Base-by-base conservation (phyloP, 257 asterid genomes). In the Lantana camara region DNA sequence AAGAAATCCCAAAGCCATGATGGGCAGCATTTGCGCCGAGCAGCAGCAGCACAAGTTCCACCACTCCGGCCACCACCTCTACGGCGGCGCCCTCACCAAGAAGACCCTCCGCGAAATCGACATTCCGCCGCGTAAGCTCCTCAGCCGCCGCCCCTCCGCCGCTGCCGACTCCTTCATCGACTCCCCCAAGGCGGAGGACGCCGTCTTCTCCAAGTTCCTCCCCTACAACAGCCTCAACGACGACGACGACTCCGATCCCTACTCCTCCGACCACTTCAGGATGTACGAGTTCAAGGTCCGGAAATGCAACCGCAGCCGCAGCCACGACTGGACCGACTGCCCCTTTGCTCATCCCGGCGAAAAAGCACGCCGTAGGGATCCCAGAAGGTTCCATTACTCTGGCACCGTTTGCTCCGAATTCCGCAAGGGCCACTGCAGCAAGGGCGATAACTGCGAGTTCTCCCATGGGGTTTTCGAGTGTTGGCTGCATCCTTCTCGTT, bases 311-410 rank as follows among this genome's bases (percentile, higher is more conserved):
- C 88, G 99, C 2, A 90, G 93, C 83, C 83, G 97, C 0, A 90
- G 96, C 80, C 99, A 94, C 4, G 99, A 94, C 65, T 94, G 99
- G 99, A 94, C 96, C 9, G 99, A 94, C 66, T 94, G 99, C 70
- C 99, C 99, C 1, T 94, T 93, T 24, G 95, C 96, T 7, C 97
- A 93, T 17, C 99, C 96, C 0, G 99, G 99, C 3, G 99, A 94
- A 34, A 94, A 94, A 70, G 99, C 97, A 2, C 83, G 96, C 1
- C 63, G 99, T 24, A 75, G 99, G 38, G 99, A 94, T n/a, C 99
- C 99, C 0, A 57, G 97, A 9, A 70, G 87, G 77, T 88, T 17
- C 74, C 87, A 73, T 23, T 94, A 94, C 16, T 73, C 97, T 0
- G 97, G 99, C 0, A 84, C 86, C 0, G 96, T 90, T 0, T 94